These are phyloP conservation scores for Eimeria tenella DNA, from an alignment of 169 alveolate genomes.

Conservation along the genomic window DNA sequence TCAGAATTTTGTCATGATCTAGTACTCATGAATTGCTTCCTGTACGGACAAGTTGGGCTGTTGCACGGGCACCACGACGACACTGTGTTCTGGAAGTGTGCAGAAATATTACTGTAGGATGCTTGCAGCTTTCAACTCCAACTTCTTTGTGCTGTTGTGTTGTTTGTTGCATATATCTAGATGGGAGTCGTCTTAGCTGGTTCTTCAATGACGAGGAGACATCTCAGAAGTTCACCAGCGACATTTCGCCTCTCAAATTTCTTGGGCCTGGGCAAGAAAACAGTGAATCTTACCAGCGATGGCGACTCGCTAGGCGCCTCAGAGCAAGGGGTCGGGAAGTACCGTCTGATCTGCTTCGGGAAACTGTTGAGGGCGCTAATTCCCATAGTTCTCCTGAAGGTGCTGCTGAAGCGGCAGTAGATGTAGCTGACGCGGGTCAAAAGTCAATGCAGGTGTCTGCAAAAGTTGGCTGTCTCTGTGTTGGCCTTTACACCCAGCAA, in stretches of 20 bases:
- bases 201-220: slow-evolving; percentile 38
- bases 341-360: not conserved
- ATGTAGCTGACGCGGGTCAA: not conserved
- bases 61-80: too few relatives aligned
- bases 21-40: too few relatives aligned
- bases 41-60: too few relatives aligned
- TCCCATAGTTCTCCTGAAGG: not conserved
- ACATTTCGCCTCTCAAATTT: slow-evolving; percentile 26
- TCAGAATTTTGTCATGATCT: too few relatives aligned
- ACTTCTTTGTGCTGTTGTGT: not conserved
- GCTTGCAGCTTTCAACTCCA: not conserved
- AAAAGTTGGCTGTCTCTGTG: slow-evolving; percentile 55
- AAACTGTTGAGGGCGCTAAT: not conserved
- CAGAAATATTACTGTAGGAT: not conserved
- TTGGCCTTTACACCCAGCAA: slow-evolving; percentile 70
- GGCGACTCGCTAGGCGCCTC: slow-evolving; percentile 26
- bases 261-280: slow-evolving; percentile 51
- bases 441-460: slow-evolving; percentile 37
- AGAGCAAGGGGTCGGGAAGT: slow-evolving; percentile 9
- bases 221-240: slow-evolving; percentile 18
- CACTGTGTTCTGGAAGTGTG: not conserved
- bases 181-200: slow-evolving; percentile 47
- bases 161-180: slow-evolving; percentile 12
- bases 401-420: not conserved
- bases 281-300: slow-evolving; percentile 34